These are phyloP conservation scores for Fusarium sp. DNA, from an alignment of 2,329 filamentous ascomycete genomes.

Conservation along the genomic window DNA sequence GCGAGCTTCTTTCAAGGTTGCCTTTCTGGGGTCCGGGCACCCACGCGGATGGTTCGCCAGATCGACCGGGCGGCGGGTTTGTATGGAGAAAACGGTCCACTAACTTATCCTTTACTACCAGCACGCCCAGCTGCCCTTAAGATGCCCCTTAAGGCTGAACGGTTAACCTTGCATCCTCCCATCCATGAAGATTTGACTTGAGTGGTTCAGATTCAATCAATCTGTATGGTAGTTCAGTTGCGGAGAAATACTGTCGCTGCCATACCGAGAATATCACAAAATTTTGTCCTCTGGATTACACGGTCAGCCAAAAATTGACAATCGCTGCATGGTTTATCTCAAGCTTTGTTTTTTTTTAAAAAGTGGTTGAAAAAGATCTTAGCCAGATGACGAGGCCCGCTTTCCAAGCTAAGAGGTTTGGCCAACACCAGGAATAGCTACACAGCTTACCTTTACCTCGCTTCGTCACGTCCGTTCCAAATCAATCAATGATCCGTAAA, in stretches of 20 bases:
- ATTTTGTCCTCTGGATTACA: background rate
- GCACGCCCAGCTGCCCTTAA: too few relatives aligned
- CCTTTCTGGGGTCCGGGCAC: background rate
- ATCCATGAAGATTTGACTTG: background rate
- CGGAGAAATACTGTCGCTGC: background rate
- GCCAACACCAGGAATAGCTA: background rate
- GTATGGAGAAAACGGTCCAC: background rate
- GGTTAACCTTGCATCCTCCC: background rate
- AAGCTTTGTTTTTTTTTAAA: background rate
- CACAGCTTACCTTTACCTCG: background rate
- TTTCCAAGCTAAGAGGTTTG: background rate
- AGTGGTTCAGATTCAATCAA: background rate
- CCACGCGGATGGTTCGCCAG: background rate
- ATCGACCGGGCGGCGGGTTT: background rate
- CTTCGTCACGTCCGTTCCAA: background rate
- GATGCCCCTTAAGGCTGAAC: background rate
- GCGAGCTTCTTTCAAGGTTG: background rate
- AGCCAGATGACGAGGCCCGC: background rate
- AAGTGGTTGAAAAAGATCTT: constrained; percentile 1
- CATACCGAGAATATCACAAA: background rate
- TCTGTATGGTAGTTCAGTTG: background rate
- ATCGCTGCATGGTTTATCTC: background rate
- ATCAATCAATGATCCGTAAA: background rate
- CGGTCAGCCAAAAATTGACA: background rate
- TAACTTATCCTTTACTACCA: background rate